A percentile compares a stretch with the other conserved stretches of the same genome.
Conservation (phyloP, 129 eudicot species). For the Daucus carota region DNA sequence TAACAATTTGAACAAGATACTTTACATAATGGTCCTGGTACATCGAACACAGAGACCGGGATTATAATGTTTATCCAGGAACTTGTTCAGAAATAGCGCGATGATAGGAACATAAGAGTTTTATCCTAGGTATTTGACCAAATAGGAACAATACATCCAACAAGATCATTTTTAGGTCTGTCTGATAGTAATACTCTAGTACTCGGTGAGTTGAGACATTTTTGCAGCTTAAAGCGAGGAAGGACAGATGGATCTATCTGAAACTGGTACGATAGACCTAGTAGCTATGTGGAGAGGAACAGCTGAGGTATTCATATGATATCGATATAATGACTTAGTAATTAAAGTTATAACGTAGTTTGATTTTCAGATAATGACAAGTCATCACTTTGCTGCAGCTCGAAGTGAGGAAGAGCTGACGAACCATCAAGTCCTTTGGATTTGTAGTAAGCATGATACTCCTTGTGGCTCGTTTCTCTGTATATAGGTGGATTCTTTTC, state of each 20-base stretch:
- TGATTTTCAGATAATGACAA: neutral
- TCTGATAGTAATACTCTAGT: neutral
- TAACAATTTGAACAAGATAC: neutral
- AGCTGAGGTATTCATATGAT: neutral
- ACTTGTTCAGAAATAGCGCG: neutral
- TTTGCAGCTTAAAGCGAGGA: neutral
- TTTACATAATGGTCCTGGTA: neutral
- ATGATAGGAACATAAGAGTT: neutral
- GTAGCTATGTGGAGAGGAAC: neutral
- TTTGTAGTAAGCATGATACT: conserved; percentile 22
- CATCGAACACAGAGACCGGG: neutral
- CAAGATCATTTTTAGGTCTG: neutral
- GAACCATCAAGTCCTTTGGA: conserved; percentile 21
- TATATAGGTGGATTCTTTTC: conserved; percentile 21
- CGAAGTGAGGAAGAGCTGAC: conserved; percentile 28
- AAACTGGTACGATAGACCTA: neutral
- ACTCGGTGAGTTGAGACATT: neutral
- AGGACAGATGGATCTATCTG: neutral
- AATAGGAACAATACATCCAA: too few species aligned
- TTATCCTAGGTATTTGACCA: neutral
- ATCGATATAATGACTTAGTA: neutral
- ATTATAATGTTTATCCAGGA: neutral
- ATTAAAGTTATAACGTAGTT: neutral
- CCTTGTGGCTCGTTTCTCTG: conserved; percentile 13
- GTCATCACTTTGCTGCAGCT: conserved; percentile 2